These are phyloP conservation scores for Senna tora DNA, from an alignment of 306 rosid species.

Conservation along the genomic window DNA sequence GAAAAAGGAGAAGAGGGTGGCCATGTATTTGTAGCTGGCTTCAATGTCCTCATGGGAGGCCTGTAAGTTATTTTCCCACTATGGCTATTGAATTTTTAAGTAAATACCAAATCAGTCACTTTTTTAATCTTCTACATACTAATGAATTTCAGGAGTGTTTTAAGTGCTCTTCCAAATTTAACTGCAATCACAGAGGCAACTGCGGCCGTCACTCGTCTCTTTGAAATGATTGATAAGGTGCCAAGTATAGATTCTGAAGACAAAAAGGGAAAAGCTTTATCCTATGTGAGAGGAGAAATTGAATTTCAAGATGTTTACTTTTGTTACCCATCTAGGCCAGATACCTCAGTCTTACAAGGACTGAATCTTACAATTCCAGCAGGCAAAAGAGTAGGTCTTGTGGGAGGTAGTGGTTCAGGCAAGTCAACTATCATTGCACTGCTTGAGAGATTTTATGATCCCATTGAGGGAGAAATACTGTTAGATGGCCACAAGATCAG, in stretches of 20 bases:
- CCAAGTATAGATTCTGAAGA: constrained; percentile 73
- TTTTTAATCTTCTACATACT: constrained; percentile 17
- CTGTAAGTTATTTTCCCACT: constrained; percentile 60
- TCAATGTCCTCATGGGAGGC: constrained; percentile 92
- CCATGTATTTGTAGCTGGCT: constrained; percentile 81
- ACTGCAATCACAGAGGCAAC: constrained; percentile 78
- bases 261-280: constrained; percentile 74
- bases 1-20: constrained; percentile 80
- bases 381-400: constrained; percentile 78
- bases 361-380: constrained; percentile 72
- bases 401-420: constrained; percentile 92
- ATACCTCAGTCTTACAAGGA: constrained; percentile 64
- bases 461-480: constrained; percentile 71
- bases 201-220: constrained; percentile 66
- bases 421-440: constrained; percentile 82
- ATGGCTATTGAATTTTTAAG: constrained; percentile 9
- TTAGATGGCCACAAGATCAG: constrained; percentile 78
- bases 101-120: constrained; percentile 1
- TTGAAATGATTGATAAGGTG: constrained; percentile 71
- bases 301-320: constrained; percentile 64
- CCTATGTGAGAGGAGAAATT: constrained; percentile 81
- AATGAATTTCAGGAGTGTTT: constrained; percentile 70
- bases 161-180: constrained; percentile 88
- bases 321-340: constrained; percentile 79
- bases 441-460: constrained; percentile 91